A percentile compares a stretch with the other conserved stretches of the same genome.
phyloP scores from a whole-genome alignment of 23 red algal genomes.

The Chondrus crispus region DNA sequence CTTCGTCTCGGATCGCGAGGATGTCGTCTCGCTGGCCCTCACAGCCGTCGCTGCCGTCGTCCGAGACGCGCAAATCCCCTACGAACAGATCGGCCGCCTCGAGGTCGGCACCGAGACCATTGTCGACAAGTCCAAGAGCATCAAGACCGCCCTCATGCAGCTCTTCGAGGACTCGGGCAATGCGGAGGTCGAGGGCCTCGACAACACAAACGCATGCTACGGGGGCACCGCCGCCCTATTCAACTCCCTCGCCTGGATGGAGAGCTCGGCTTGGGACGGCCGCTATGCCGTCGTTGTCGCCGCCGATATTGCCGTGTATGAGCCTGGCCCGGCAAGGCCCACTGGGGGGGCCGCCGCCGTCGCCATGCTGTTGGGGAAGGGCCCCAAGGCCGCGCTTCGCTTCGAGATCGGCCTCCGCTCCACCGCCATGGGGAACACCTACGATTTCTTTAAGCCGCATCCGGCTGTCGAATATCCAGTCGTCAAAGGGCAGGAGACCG shows the following conservation, averaged over 20 bases:
- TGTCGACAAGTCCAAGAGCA: slow-evolving; percentile 85
- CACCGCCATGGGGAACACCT: slow-evolving; percentile 82
- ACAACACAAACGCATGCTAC: slow-evolving; percentile 95
- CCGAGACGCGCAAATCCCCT: slow-evolving; percentile 45
- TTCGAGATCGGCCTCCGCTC: slow-evolving; percentile 70
- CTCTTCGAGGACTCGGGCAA: slow-evolving; percentile 76
- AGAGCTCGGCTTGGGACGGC: slow-evolving; percentile 83
- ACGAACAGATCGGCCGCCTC: slow-evolving; percentile 72
- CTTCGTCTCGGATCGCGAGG: slow-evolving; percentile 92
- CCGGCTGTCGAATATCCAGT: slow-evolving; percentile 79
- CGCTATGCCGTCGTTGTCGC: slow-evolving; percentile 86
- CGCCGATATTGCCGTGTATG: slow-evolving; percentile 92
- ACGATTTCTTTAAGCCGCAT: slow-evolving; percentile 94
- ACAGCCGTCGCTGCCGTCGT: slow-evolving; percentile 76
- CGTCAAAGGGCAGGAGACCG: slow-evolving; percentile 81
- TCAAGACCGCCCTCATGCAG: slow-evolving; percentile 90
- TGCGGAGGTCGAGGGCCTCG: slow-evolving; percentile 84
- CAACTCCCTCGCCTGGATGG: slow-evolving; percentile 85
- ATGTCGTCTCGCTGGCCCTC: slow-evolving; percentile 79
- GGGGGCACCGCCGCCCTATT: slow-evolving; percentile 89
- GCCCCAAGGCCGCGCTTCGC: slow-evolving; percentile 40
- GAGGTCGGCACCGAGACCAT: slow-evolving; percentile 95
- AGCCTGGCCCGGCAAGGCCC: slow-evolving; percentile 72
- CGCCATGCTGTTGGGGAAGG: slow-evolving; percentile 75
- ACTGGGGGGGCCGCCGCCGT: slow-evolving; percentile 94